A percentile compares a stretch with the other conserved stretches of the same genome.
Conservation (phyloP, 2,329 filamentous ascomycete genomes). For the Fusarium sublunatum region DNA sequence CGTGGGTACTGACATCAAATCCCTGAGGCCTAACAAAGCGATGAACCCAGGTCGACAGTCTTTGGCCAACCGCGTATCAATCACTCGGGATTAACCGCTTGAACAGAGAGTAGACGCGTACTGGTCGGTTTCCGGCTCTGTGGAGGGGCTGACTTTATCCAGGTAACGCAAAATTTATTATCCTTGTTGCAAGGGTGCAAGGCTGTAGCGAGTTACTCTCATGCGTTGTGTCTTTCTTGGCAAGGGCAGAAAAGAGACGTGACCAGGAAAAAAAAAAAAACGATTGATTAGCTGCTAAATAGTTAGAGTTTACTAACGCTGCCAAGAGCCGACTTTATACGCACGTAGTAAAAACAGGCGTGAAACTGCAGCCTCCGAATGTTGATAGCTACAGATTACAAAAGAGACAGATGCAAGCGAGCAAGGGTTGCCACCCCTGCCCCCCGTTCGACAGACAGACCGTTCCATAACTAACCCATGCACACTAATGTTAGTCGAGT, state of each 20-base stretch:
- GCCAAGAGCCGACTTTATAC: neutral
- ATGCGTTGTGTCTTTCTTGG: neutral
- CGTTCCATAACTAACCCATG: neutral
- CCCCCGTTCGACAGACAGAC: neutral
- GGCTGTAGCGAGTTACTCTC: neutral
- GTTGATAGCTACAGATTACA: too few species aligned
- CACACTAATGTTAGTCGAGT: neutral
- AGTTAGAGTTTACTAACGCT: too few species aligned
- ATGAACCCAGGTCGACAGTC: conserved; percentile 5
- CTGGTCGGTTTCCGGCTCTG: conserved; percentile 3
- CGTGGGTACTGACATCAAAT: neutral
- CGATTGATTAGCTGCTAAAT: too few species aligned
- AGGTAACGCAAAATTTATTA: neutral
- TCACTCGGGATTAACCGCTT: conserved; percentile 29
- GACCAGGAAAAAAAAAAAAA: neutral
- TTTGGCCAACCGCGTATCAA: neutral
- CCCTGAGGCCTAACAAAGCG: conserved; percentile 1
- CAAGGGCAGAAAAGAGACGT: neutral
- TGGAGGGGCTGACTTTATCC: neutral
- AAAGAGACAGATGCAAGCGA: neutral
- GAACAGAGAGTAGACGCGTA: neutral
- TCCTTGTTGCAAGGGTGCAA: conserved; percentile 1
- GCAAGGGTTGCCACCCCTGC: neutral
- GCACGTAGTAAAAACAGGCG: neutral
- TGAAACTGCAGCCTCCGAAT: neutral